Conservation (phyloP, 352 stramenopile species). For the Globisporangium echinulatum region DNA sequence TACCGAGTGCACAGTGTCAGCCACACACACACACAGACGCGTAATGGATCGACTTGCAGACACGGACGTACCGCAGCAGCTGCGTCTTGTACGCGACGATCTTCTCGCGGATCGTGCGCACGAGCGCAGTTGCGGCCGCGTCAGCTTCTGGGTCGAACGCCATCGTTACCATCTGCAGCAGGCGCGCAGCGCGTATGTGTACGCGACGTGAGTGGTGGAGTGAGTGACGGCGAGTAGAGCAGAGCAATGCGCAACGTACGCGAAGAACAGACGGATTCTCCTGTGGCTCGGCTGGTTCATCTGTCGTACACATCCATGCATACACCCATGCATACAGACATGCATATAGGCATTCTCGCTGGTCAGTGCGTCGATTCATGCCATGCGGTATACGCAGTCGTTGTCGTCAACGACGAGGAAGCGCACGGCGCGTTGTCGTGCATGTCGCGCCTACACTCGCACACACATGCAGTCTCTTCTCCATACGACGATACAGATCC, state of each 20-base stretch:
- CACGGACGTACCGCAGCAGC: slow-evolving; percentile 46
- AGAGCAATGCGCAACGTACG: slow-evolving; percentile 7
- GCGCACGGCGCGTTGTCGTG: too few relatives aligned
- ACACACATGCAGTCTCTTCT: too few relatives aligned
- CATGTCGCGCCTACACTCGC: too few relatives aligned
- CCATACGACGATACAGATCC: too few relatives aligned
- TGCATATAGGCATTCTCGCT: neutral
- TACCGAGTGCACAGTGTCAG: neutral
- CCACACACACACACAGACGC: neutral
- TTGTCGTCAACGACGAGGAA: too few relatives aligned
- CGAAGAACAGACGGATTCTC: slow-evolving; percentile 14
- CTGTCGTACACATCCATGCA: slow-evolving; percentile 6
- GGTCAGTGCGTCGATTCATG: too few relatives aligned
- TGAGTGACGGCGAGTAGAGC: neutral
- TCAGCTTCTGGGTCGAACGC: slow-evolving; percentile 28
- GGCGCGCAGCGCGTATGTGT: neutral
- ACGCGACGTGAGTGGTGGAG: neutral
- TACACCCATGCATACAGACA: neutral
- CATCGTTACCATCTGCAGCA: slow-evolving; percentile 48
- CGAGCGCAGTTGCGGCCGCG: slow-evolving; percentile 22
- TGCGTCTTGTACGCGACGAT: slow-evolving; percentile 71
- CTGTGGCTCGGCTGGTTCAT: slow-evolving; percentile 21
- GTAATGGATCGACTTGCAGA: too few relatives aligned
- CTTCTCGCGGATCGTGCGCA: slow-evolving; percentile 47
- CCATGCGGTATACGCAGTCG: too few relatives aligned